phyloP scores from a whole-genome alignment of 495 filamentous ascomycete genomes.

The Xylaria palmicola region DNA sequence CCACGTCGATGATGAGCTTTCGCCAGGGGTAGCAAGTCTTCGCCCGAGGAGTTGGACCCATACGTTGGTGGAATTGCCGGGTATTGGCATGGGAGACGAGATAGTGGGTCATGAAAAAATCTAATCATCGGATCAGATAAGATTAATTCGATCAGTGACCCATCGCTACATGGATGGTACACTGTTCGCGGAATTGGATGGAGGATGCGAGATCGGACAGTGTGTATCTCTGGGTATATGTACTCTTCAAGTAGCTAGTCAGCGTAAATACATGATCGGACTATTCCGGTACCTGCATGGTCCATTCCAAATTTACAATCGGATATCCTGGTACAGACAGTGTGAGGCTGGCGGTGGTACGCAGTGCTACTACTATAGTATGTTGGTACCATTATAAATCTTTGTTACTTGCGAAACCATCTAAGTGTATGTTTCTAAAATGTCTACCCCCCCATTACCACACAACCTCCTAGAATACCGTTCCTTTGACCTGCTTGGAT shows the following conservation, averaged over 20 bases:
- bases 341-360: not conserved
- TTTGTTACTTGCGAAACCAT: too few species aligned
- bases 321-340: too few species aligned
- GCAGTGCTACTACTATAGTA: too few species aligned
- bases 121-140: constrained; percentile 50
- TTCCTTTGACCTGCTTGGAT: constrained; percentile 53
- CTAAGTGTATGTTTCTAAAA: not conserved
- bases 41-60: not conserved
- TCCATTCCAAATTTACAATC: too few species aligned
- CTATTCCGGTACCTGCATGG: not conserved
- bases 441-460: too few species aligned
- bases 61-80: constrained; percentile 13
- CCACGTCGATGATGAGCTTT: not conserved
- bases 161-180: constrained; percentile 10
- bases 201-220: constrained; percentile 29
- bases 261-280: not conserved
- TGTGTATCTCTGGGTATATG: not conserved
- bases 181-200: not conserved
- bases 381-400: too few species aligned
- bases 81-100: constrained; percentile 20
- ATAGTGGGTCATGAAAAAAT: constrained; percentile 23
- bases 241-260: not conserved
- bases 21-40: not conserved
- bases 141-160: constrained; percentile 33
- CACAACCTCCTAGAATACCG: constrained; percentile 33